Conservation (phyloP, 2,329 filamentous ascomycete species). For the Verticillium klebahnii region DNA sequence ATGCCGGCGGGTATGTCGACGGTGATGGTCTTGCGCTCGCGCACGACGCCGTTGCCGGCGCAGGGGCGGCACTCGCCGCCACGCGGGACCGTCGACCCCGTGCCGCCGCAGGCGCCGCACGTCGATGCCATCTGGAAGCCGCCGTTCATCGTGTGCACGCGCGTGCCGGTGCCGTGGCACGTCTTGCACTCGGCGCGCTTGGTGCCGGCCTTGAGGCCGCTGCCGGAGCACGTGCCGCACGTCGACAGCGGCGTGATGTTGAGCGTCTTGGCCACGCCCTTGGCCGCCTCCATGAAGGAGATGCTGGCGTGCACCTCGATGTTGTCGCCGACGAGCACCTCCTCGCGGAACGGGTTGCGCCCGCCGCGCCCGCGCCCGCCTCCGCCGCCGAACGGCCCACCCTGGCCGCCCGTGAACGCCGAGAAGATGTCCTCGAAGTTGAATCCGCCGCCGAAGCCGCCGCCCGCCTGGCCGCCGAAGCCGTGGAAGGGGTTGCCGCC, state of each 20-base stretch:
- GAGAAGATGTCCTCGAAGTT: slow-evolving; percentile 96
- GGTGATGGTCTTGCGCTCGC: slow-evolving; percentile 76
- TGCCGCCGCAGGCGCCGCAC: slow-evolving; percentile 76
- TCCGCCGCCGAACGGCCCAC: slow-evolving; percentile 50
- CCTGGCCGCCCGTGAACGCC: slow-evolving; percentile 63
- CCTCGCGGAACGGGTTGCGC: slow-evolving; percentile 68
- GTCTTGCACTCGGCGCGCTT: slow-evolving; percentile 68
- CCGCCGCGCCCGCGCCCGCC: slow-evolving; percentile 41
- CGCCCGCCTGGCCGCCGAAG: slow-evolving; percentile 58
- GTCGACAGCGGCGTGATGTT: slow-evolving; percentile 74
- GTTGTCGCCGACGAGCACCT: slow-evolving; percentile 88
- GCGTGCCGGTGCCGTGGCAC: slow-evolving; percentile 82
- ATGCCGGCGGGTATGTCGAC: slow-evolving; percentile 94
- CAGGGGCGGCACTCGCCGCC: slow-evolving; percentile 80
- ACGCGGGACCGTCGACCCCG: slow-evolving; percentile 69
- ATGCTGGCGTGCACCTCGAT: slow-evolving; percentile 93
- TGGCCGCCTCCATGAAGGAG: slow-evolving; percentile 93
- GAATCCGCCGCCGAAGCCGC: slow-evolving; percentile 76
- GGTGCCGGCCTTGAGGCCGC: slow-evolving; percentile 76
- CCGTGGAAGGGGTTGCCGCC: slow-evolving; percentile 63
- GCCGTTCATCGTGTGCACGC: slow-evolving; percentile 84
- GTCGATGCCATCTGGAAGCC: slow-evolving; percentile 96
- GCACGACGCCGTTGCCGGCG: slow-evolving; percentile 74
- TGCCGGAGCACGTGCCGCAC: slow-evolving; percentile 80
- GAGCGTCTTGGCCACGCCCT: slow-evolving; percentile 85